These are phyloP conservation scores for Sclerotinia sclerotiorum DNA, from an alignment of 2,329 filamentous ascomycete genomes.

Conservation along the genomic window DNA sequence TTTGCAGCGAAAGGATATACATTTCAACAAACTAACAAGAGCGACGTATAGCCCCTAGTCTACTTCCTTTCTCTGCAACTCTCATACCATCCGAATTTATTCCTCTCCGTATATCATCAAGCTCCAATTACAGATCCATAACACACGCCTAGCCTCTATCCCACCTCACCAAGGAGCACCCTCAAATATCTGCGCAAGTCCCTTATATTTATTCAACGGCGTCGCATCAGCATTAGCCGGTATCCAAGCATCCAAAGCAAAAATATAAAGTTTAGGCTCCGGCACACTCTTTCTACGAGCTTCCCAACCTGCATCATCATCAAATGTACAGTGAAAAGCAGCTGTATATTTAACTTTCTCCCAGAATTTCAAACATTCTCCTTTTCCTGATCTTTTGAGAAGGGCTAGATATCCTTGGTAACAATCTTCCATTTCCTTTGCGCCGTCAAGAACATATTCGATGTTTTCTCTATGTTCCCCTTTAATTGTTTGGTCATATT, in stretches of 20 bases:
- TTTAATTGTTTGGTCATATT: not conserved
- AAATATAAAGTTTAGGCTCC: not conserved
- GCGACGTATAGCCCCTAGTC: no score
- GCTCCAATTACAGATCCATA: no score
- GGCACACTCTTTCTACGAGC: not conserved
- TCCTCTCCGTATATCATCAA: no score
- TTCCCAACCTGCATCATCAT: not conserved
- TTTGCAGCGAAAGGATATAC: no score
- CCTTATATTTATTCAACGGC: not conserved
- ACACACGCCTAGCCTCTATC: no score
- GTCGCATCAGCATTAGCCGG: not conserved
- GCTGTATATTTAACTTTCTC: not conserved
- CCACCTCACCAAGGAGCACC: not conserved
- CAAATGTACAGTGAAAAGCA: not conserved
- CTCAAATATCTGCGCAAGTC: constrained; percentile 1
- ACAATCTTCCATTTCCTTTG: not conserved
- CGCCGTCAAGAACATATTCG: not conserved
- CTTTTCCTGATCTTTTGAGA: no score
- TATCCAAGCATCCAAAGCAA: not conserved
- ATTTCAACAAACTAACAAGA: no score
- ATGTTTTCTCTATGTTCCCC: not conserved
- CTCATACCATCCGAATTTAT: no score
- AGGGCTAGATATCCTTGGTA: not conserved
- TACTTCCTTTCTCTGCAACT: no score
- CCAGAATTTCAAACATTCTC: not conserved